phyloP scores from a whole-genome alignment of 352 stramenopile genomes.

The Globisporangium uncinulatum region DNA sequence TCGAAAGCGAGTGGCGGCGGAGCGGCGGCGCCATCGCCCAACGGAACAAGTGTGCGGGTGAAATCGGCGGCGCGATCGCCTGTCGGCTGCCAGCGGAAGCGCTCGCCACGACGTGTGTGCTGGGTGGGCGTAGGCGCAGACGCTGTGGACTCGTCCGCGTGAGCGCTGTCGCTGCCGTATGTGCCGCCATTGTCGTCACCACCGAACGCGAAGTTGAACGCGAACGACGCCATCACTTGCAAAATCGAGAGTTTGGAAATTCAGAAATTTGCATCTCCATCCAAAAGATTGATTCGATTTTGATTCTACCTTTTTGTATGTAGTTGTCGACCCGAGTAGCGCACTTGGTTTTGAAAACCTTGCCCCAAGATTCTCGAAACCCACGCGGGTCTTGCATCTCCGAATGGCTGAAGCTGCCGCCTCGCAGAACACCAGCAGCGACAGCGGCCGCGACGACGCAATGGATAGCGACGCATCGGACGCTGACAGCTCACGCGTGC shows the following conservation, averaged over 20 bases:
- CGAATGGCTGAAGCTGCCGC: not conserved
- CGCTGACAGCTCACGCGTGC: constrained; percentile 5
- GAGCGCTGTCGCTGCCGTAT: not conserved
- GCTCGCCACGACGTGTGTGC: constrained; percentile 43
- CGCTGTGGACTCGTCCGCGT: not conserved
- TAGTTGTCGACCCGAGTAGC: not conserved
- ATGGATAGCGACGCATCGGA: constrained; percentile 10
- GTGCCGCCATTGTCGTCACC: constrained; percentile 3
- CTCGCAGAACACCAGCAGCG: not conserved
- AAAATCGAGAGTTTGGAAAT: not conserved
- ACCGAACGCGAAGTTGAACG: constrained; percentile 63
- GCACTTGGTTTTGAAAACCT: not conserved
- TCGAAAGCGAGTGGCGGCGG: constrained; percentile 31
- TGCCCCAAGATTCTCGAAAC: not conserved
- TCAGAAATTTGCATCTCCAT: not conserved
- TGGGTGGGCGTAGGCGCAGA: not conserved
- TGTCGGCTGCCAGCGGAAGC: constrained; percentile 30
- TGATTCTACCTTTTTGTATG: not conserved
- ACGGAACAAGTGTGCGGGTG: constrained; percentile 24
- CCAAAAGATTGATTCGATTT: not conserved
- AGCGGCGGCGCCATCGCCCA: constrained; percentile 2
- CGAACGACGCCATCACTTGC: constrained; percentile 30
- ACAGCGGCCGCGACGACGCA: constrained; percentile 7
- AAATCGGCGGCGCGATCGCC: constrained; percentile 14
- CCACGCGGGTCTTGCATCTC: too few relatives aligned